phyloP scores from a whole-genome alignment of 805 yeast genomes.

The Myxozyma nipponensis region DNA sequence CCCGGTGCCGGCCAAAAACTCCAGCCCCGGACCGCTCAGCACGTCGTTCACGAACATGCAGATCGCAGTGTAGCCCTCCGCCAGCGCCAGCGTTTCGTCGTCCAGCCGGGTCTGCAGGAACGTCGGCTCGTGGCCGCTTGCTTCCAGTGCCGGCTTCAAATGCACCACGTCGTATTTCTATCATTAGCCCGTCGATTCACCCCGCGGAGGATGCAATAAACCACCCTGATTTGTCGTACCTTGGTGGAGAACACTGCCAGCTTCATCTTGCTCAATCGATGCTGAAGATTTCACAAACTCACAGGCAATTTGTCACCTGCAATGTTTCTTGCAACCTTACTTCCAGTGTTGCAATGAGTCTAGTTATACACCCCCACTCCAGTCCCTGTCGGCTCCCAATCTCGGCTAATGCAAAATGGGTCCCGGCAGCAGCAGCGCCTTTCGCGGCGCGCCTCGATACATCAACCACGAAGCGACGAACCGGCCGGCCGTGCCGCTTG shows the following conservation, averaged over 20 bases:
- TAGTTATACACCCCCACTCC: too few species aligned
- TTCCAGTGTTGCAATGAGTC: too few species aligned
- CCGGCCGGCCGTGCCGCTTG: too few species aligned
- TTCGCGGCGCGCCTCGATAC: too few species aligned
- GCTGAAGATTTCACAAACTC: too few species aligned
- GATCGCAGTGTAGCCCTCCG: slow-evolving; percentile 28
- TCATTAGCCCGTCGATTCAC: not conserved
- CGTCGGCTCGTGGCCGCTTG: slow-evolving; percentile 7
- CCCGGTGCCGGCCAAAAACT: slow-evolving; percentile 23
- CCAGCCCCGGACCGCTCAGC: slow-evolving; percentile 18
- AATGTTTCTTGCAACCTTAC: too few species aligned
- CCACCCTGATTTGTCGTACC: slow-evolving; percentile 10
- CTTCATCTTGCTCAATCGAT: slow-evolving; percentile 11
- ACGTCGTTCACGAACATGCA: slow-evolving; percentile 32
- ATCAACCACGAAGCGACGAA: too few species aligned
- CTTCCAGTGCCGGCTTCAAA: slow-evolving; percentile 25
- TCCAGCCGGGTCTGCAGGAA: slow-evolving; percentile 23
- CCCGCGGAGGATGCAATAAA: not conserved
- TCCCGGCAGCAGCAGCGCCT: too few species aligned
- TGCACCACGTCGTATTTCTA: slow-evolving; percentile 26
- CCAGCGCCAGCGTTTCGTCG: slow-evolving; percentile 27
- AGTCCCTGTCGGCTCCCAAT: too few species aligned
- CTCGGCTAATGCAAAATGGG: too few species aligned
- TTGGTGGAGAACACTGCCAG: slow-evolving; percentile 30
- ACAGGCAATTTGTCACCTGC: too few species aligned